Evolutionary conservation across 225 moss, liverwort and hornwort species (phyloP).

Genomic region (Sphagnum tenellum): DNA sequence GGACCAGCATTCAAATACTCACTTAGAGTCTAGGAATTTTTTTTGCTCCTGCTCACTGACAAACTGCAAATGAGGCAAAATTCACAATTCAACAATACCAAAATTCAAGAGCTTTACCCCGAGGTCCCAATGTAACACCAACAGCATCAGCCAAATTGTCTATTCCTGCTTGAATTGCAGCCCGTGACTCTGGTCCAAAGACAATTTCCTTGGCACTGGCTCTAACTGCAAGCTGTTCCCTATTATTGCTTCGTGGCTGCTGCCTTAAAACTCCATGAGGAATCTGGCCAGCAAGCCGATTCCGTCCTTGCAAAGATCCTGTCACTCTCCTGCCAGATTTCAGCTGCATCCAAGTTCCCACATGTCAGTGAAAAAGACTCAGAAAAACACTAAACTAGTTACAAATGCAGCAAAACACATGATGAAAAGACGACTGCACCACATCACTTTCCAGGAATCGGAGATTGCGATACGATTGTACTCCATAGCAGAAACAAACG

Average conservation of each 20-base stretch:
- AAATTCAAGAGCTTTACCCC: conserved; percentile 29
- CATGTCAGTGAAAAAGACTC: too few species aligned
- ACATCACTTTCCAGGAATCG: too few species aligned
- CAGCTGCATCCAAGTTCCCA: conserved; percentile 11
- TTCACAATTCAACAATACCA: too few species aligned
- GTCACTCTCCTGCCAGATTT: conserved; percentile 33
- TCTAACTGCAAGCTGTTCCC: conserved; percentile 35
- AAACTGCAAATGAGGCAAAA: too few species aligned
- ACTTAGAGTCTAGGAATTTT: too few species aligned
- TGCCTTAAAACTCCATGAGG: too few species aligned
- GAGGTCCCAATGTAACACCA: conserved; percentile 75
- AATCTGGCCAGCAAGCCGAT: conserved; percentile 36
- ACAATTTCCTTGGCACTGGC: conserved; percentile 56
- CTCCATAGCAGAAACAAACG: too few species aligned
- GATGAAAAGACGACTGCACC: too few species aligned
- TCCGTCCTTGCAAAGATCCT: conserved; percentile 65
- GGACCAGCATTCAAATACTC: background rate
- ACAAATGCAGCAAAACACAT: too few species aligned
- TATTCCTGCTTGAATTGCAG: conserved; percentile 76
- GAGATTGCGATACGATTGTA: too few species aligned
- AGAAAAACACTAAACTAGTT: too few species aligned
- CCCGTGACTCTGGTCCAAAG: conserved; percentile 71
- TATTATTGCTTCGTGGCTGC: conserved; percentile 1
- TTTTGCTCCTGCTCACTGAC: too few species aligned
- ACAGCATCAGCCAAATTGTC: conserved; percentile 85